Evolutionary conservation across 768 basidiomycete genomes (phyloP), one percentile per base, ranked within the genome.

Genomic region (Termitomyces eurrhizus): DNA sequence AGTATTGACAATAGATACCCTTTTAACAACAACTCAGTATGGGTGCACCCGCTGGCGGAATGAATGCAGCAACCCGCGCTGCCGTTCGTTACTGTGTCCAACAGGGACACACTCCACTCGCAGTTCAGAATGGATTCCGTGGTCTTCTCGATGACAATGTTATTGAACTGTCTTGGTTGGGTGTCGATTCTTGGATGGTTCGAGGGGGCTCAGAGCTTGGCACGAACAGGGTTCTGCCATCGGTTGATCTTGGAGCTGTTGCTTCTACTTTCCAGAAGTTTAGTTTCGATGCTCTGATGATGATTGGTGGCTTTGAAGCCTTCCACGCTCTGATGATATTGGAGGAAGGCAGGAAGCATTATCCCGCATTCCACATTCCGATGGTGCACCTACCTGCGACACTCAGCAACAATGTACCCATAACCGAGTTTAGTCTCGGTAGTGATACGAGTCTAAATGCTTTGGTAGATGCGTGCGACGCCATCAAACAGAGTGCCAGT

Each of bases 391-490:
- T 99, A 9, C 97, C 97, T 2, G 97, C 96, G 42, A 97, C 95
- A 52, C 90, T 99, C 70, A 95, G 92, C 66, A 99, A 99, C 77
- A 99, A 99, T 66, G 97, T 99, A 13, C 97, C 97, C 3, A 73
- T 98, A 80, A 98, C 96, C 52, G 95, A 98, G 71, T 93, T 92
- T 75, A 95, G 93, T 72, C 76, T 99, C 61, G 97, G 97, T 50
- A 90, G 88, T 66, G 97, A 99, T 70, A 99, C 97, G n/a, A 92
- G 91, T 72, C 78, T 99, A 80, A 99, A 98, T 72, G 95, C 95
- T 3, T 80, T 99, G 35, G 95, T 98, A 56, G 93, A 95, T 62
- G 97, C 97, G 7, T 98, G 96, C 70, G 97, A 99, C 74, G 88
- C 95, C 45, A 98, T 99, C 77, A 97, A 95, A 77, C 97, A 99